Evolutionary conservation across 2,329 filamentous ascomycete genomes (phyloP).

Genomic region (Pseudogymnoascus pannorum): DNA sequence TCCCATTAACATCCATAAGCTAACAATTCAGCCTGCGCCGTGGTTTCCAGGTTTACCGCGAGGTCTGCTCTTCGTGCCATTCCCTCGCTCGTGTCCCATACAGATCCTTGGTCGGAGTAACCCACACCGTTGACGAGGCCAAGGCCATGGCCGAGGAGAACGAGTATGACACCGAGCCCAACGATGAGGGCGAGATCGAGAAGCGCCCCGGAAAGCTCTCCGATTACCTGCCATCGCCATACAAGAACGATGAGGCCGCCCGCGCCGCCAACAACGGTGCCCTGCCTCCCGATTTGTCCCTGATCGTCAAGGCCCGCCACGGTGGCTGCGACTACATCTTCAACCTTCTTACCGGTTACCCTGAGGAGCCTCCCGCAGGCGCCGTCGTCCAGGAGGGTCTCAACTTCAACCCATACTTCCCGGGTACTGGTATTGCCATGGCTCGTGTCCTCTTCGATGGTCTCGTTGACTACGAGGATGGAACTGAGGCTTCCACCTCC

Average conservation of each 20-base stretch:
- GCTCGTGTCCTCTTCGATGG: constrained; percentile 96
- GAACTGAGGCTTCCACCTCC: constrained; percentile 84
- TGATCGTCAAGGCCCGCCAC: constrained; percentile 97
- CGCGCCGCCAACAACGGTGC: constrained; percentile 98
- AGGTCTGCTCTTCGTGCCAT: constrained; percentile 97
- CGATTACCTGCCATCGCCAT: constrained; percentile 89
- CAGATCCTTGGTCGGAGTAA: constrained; percentile 79
- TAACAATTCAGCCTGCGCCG: constrained; percentile 68
- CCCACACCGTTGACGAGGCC: constrained; percentile 96
- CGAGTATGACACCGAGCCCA: constrained; percentile 97
- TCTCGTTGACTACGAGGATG: constrained; percentile 96
- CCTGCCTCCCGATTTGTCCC: constrained; percentile 89
- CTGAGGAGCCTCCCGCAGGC: constrained; percentile 89
- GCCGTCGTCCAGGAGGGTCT: constrained; percentile 78
- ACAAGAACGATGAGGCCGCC: constrained; percentile 98
- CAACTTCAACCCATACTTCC: constrained; percentile 99
- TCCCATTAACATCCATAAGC: constrained; percentile 16
- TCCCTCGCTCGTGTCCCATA: constrained; percentile 92
- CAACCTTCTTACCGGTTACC: constrained; percentile 91
- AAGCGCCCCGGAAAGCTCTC: constrained; percentile 98
- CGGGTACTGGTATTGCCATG: constrained; percentile 98
- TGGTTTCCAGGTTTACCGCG: constrained; percentile 98
- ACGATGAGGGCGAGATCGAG: constrained; percentile 96
- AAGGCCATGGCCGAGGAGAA: constrained; percentile 96
- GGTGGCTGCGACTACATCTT: constrained; percentile 99